Evolutionary conservation across 1,284 basidiomycete species (phyloP), one percentile per base, ranked within the genome.

Genomic region (Leccinum holopus): DNA sequence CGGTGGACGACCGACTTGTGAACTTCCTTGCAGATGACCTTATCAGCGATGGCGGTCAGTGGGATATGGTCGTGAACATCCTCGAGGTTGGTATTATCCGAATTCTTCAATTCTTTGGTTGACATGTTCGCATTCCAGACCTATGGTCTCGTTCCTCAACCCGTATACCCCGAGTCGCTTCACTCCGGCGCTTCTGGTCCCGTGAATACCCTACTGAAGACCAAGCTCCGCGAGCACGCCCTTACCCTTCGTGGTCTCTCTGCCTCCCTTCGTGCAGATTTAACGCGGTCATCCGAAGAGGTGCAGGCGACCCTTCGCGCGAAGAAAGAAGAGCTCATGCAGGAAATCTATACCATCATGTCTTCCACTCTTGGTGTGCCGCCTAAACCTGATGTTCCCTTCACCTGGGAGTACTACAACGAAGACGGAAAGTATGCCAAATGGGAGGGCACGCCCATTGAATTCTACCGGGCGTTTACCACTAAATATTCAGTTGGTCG

Each of bases 41-140:
- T 32, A 88, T 96, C 73, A 90, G 87, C 68, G 96, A 98, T 72
- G 96, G 96, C 53, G 95, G 95, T 8, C 93, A 97, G 76, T 96
- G 90, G 88, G 95, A 97, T 74, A 98, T 97, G 95, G 89, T 87
- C 1, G 90, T 94, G 68, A 97, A 97, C 75, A 77, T 97, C 33
- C 80, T 97, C 30, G 83, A 86, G 80, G 84, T 84, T 60, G 25
- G 75, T 68, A 25, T 16, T 30, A 12, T 41, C 16, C 10, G 10
- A 16, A n/a, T 47, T 39, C 33, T 55, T n/a, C 32, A 51, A 12
- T 18, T 1, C 18, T 37, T 39, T 35, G 41, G 35, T 55, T 64
- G 30, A 61, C 35, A 32, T 16, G 1, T 41, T 39, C 39, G 35
- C 28, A 47, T 59, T 4, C 56, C 64, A 86, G 80, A 89, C 83